Base-by-base conservation (phyloP, 73 alveolate genomes). In the Stentor coeruleus region DNA sequence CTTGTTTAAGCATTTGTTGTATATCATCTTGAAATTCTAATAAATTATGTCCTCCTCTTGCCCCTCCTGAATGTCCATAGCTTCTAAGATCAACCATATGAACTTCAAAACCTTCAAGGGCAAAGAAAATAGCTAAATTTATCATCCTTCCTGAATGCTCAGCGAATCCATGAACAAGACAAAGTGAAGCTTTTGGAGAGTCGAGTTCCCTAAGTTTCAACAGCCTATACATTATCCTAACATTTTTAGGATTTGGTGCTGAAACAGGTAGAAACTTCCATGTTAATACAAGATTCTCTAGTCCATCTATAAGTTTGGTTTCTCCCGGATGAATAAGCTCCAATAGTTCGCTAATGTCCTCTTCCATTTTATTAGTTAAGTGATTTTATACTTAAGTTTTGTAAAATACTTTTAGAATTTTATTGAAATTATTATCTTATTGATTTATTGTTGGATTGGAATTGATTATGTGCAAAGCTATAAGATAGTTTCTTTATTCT, bases 151-250 rank as follows among this genome's bases (percentile, higher is more conserved):
- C 98, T 39, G 95, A 80, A 77, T 91, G 92, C 76, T 94, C 98
- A 35, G 95, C 98, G 77, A 90, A 91, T 30, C 98, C 98, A 85
- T 94, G 98, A 41, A 90, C 77, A 11, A 93, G 89, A 31, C 87
- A 82, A 35, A 93, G 39, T 1, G 97, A 77, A 3, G 98, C 98
- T 83, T 74, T 87, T 26, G 73, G 41, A 74, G 30, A 35, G 35
- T 20, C 42, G 39, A 66, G n/a, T 20, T 20, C 36, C 33, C 15
- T 20, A 11, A 28, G n/a, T 31, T 20, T 26, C 37, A 66, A 66
- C 20, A 26, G 37, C 14, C 79, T 20, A 40, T 66, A 66, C 0
- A 66, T 20, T 1, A 66, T 1, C 33, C 79, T 20, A 2, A 66
- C 37, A 1, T 33, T 20, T 33, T 31, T 20, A 28, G 37, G 79